Percentiles rank a stretch among this genome's conserved stretches.
Evolutionary conservation across 495 filamentous ascomycete species (phyloP).

Genomic region (Aspergillus mulundensis): DNA sequence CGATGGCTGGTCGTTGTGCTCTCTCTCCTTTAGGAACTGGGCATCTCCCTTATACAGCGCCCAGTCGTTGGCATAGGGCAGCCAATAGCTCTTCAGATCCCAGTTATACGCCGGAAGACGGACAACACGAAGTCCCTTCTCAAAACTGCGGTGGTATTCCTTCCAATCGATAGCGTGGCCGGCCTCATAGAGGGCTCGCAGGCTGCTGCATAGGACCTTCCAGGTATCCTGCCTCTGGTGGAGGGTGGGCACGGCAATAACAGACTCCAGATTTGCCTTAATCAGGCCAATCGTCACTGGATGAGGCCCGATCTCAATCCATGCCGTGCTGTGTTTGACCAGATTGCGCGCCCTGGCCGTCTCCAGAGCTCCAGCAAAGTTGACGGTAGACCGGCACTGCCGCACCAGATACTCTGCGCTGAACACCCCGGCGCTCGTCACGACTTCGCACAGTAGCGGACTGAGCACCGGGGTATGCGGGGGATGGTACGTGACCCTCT

Average conservation of each 20-base stretch:
- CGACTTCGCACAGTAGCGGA: conserved; percentile 15
- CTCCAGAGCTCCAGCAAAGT: no score
- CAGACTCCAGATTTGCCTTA: conserved; percentile 9
- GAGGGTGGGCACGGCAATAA: conserved; percentile 22
- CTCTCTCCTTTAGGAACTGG: no score
- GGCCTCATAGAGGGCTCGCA: conserved; percentile 51
- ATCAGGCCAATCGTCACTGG: conserved; percentile 25
- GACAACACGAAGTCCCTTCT: not conserved
- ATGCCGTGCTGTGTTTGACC: conserved; percentile 20
- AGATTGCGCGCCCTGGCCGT: no score
- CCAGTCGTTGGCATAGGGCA: conserved; percentile 9
- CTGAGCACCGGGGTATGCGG: conserved; percentile 22
- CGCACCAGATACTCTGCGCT: no score
- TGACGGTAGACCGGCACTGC: no score
- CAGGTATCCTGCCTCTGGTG: conserved; percentile 33
- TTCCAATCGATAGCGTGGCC: conserved; percentile 63
- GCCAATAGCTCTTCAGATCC: conserved; percentile 39
- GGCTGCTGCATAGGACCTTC: conserved; percentile 48
- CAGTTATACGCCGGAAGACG: conserved; percentile 6
- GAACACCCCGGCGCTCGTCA: conserved; percentile 15
- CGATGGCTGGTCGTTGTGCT: not conserved
- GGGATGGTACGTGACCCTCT: conserved; percentile 30
- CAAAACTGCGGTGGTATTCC: conserved; percentile 38
- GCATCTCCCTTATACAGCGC: not conserved
- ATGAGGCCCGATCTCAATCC: conserved; percentile 36